These are phyloP conservation scores for Dichotomopilus funicola DNA, from an alignment of 2,329 filamentous ascomycete genomes.

Conservation along the genomic window DNA sequence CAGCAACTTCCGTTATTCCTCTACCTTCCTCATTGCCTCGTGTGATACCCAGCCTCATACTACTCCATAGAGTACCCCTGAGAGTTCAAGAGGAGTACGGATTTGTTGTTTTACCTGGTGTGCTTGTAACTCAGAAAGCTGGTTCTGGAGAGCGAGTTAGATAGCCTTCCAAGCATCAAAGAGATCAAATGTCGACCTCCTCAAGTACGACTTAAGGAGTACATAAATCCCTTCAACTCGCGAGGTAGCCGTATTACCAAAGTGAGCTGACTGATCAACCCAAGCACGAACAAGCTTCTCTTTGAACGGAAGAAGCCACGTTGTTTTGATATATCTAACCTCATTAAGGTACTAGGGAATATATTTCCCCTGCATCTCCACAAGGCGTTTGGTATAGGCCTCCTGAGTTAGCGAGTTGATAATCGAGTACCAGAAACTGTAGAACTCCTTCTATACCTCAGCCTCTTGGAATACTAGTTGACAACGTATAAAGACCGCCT, in stretches of 20 bases:
- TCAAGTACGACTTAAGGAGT: background rate
- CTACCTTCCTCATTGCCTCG: background rate
- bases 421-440: conserved; percentile 1
- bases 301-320: background rate
- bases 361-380: background rate
- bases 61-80: background rate
- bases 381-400: background rate
- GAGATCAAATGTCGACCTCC: background rate
- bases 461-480: background rate
- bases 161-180: conserved; percentile 1
- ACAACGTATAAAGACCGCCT: background rate
- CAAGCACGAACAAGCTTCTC: background rate
- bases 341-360: background rate
- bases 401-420: background rate
- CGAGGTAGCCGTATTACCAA: background rate
- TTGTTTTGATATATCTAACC: background rate
- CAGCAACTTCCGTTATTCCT: background rate
- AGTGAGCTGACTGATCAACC: background rate
- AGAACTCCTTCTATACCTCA: conserved; percentile 1
- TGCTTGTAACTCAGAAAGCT: background rate
- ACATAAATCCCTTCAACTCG: background rate
- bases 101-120: background rate
- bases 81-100: background rate
- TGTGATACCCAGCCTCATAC: background rate
- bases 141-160: background rate